phyloP scores from a whole-genome alignment of 352 stramenopile genomes.

The Elongisporangium prolatum region DNA sequence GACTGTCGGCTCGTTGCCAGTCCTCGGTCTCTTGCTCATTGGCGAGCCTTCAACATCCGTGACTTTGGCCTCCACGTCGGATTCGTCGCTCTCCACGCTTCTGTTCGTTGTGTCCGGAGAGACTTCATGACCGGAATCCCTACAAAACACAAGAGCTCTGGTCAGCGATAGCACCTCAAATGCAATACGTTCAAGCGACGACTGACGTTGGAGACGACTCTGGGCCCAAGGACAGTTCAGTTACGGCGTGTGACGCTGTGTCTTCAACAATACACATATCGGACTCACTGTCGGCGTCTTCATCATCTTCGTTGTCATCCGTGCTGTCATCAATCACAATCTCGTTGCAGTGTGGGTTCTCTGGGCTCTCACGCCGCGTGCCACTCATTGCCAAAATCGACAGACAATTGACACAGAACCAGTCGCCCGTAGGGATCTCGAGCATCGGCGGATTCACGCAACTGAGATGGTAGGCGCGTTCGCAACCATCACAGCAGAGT shows the following conservation, averaged over 20 bases:
- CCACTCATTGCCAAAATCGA: slow-evolving; percentile 14
- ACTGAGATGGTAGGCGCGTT: slow-evolving; percentile 66
- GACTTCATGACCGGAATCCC: background rate
- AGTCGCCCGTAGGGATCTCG: slow-evolving; percentile 48
- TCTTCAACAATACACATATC: background rate
- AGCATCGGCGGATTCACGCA: slow-evolving; percentile 65
- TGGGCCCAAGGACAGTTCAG: background rate
- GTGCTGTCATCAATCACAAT: slow-evolving; percentile 15
- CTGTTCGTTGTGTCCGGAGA: background rate
- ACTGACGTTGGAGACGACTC: background rate
- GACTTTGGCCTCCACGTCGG: background rate
- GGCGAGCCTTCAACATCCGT: background rate
- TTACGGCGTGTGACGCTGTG: background rate
- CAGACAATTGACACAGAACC: slow-evolving; percentile 49
- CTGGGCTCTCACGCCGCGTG: slow-evolving; percentile 8
- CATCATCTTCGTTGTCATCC: slow-evolving; percentile 11
- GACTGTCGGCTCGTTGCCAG: background rate
- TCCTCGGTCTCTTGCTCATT: background rate
- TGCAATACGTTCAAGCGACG: background rate
- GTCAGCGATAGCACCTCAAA: too few relatives aligned
- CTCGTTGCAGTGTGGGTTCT: slow-evolving; percentile 25
- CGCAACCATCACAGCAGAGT: slow-evolving; percentile 63
- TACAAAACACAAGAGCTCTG: too few relatives aligned
- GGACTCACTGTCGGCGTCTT: background rate
- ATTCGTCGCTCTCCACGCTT: background rate